phyloP scores from a whole-genome alignment of 164 flowering plant species.

The Aristolochia californica region DNA sequence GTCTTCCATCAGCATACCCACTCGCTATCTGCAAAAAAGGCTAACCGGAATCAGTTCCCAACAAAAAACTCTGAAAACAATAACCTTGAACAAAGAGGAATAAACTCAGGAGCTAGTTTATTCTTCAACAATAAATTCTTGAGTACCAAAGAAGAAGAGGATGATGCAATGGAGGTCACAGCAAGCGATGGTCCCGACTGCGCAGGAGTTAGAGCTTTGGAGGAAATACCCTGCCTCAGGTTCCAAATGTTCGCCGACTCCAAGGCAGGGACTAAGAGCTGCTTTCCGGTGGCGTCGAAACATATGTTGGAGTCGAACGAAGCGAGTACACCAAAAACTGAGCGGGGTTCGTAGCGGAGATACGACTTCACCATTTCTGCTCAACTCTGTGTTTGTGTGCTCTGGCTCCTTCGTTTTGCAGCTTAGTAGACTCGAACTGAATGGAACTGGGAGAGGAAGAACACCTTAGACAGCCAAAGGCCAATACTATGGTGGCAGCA shows the following conservation, averaged over 20 bases:
- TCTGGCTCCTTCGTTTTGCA: no score
- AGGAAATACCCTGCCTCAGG: constrained; percentile 71
- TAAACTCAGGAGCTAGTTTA: background rate
- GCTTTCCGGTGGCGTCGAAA: constrained; percentile 74
- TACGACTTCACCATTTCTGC: constrained; percentile 84
- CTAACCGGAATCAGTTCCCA: background rate
- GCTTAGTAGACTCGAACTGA: no score
- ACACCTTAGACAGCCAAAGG: no score
- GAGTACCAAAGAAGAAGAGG: constrained; percentile 51
- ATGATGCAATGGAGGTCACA: constrained; percentile 64
- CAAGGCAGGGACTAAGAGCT: constrained; percentile 69
- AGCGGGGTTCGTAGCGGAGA: constrained; percentile 75
- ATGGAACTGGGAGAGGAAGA: no score
- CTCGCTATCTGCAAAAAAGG: constrained; percentile 52
- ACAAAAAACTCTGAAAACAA: background rate
- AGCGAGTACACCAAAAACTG: constrained; percentile 71
- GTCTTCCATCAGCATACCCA: constrained; percentile 93
- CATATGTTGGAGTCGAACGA: constrained; percentile 66
- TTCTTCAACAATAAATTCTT: background rate
- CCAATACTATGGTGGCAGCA: no score
- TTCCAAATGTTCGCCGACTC: constrained; percentile 83
- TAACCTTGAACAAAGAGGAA: background rate
- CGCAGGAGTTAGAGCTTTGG: constrained; percentile 55
- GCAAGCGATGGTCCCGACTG: constrained; percentile 48
- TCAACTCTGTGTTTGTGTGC: no score